Evolutionary conservation across 768 basidiomycete genomes (phyloP), one percentile per base, ranked within the genome.

Genomic region (Mycena floridula): DNA sequence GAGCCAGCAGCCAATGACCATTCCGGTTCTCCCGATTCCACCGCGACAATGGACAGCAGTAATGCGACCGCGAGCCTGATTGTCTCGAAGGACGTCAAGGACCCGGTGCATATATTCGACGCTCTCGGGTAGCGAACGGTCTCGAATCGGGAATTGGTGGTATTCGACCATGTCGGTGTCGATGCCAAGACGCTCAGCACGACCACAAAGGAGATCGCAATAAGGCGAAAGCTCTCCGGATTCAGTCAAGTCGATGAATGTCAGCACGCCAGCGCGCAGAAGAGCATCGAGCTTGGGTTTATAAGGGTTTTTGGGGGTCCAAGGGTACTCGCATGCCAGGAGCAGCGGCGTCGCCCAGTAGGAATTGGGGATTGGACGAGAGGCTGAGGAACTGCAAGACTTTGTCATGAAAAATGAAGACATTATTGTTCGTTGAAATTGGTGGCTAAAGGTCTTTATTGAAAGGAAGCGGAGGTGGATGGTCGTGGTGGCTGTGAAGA

Each of bases 181-280:
- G 28, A 88, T 79, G 43, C 70, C 72, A 20, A 85, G 73, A 7
- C 74, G 62, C 7, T 57, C 55, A 4, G 81, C 79, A 43, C 82
- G 77, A 32, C 61, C 54, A n/a, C n/a, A n/a, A 39, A 66, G 60
- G 50, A 89, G 76, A 56, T 70, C 69, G 9, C 69, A 55, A 60
- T 89, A 89, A 0, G 85, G 79, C 18, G 72, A 67, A 37, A 89
- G 77, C 62, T 89, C 86, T 35, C 82, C 81, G n/a, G 67, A 67
- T 54, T 89, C 86, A n/a, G 86, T 89, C 55, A 89, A 77, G 66
- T 89, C 87, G 59, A 89, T 81, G 61, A 89, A 89, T 4, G 86
- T 87, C 48, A 83, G 81, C 7, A 87, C 81, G 38, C 86, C 86
- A 1, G 84, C 77, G 8, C 65, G 65, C 21, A 89, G 77, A 41